These are phyloP conservation scores for Biscogniauxia mediterranea DNA, from an alignment of 2,329 filamentous ascomycete genomes.

Conservation along the genomic window DNA sequence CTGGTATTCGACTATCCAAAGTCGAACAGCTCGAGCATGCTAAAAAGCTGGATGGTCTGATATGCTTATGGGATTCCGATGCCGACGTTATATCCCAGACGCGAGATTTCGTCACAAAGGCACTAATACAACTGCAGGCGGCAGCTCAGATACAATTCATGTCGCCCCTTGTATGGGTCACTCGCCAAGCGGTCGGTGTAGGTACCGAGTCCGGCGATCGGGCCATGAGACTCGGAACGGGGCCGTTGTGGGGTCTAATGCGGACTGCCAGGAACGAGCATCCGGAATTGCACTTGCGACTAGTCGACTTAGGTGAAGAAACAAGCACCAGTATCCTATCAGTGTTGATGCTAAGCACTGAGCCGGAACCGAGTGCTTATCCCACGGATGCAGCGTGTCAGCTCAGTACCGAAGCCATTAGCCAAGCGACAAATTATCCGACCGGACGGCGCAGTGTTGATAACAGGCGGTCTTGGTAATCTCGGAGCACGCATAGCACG, in stretches of 20 bases:
- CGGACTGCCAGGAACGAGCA: constrained; percentile 30
- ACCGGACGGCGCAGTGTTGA: constrained; percentile 26
- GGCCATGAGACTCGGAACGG: constrained; percentile 19
- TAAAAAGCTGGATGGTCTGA: constrained; percentile 24
- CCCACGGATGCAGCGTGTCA: constrained; percentile 21
- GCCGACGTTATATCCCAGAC: constrained; percentile 19
- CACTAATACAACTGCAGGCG: constrained; percentile 25
- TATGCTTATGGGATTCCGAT: constrained; percentile 26
- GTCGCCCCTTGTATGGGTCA: constrained; percentile 26
- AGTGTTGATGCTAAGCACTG: constrained; percentile 15
- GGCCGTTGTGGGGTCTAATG: constrained; percentile 30
- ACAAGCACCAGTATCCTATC: constrained; percentile 3
- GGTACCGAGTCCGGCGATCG: constrained; percentile 16
- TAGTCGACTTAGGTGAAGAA: constrained; percentile 24
- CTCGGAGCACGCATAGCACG: constrained; percentile 26
- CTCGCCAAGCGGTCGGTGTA: constrained; percentile 23
- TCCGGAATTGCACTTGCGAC: constrained; percentile 27
- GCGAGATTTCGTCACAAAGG: constrained; percentile 17
- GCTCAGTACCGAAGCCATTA: constrained; percentile 3
- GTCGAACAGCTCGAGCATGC: constrained; percentile 18
- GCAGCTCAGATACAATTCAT: constrained; percentile 18
- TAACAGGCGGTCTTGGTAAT: constrained; percentile 30
- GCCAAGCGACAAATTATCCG: constrained; percentile 16
- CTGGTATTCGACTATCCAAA: constrained; percentile 12
- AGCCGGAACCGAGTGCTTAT: constrained; percentile 18